Evolutionary conservation across 305 asterid species (phyloP).

Genomic region (Monarda citriodora): DNA sequence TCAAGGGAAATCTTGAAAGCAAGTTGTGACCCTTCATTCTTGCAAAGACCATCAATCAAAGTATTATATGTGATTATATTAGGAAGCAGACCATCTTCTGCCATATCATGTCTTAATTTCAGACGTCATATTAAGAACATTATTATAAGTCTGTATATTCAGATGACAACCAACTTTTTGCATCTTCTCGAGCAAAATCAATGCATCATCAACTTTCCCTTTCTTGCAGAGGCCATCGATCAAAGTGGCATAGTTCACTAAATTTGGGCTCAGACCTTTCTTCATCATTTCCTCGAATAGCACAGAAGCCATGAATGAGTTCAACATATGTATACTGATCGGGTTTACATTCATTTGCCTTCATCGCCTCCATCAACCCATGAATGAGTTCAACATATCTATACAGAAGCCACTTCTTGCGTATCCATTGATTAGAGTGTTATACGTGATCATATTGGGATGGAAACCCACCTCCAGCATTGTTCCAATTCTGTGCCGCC

Average conservation of each 20-base stretch:
- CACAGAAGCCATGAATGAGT: slow-evolving; percentile 66
- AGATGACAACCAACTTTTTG: slow-evolving; percentile 55
- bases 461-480: slow-evolving; percentile 76
- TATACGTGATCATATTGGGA: slow-evolving; percentile 74
- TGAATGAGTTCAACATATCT: slow-evolving; percentile 76
- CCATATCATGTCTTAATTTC: slow-evolving; percentile 48
- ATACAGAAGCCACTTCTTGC: slow-evolving; percentile 43
- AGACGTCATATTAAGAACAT: slow-evolving; percentile 77
- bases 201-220: slow-evolving; percentile 74
- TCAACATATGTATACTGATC: slow-evolving; percentile 81
- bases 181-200: slow-evolving; percentile 58
- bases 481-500: too few species aligned
- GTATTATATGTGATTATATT: slow-evolving; percentile 85
- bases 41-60: slow-evolving; percentile 82
- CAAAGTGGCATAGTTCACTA: slow-evolving; percentile 61
- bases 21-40: slow-evolving; percentile 51
- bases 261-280: slow-evolving; percentile 74
- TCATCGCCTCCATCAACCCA: slow-evolving; percentile 90
- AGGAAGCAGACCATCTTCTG: slow-evolving; percentile 63
- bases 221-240: slow-evolving; percentile 85
- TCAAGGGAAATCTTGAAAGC: slow-evolving; percentile 76
- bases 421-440: slow-evolving; percentile 77
- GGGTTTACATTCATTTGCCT: slow-evolving; percentile 69
- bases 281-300: slow-evolving; percentile 80
- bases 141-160: slow-evolving; percentile 64